A percentile compares a stretch with the other conserved stretches of the same genome.
Evolutionary conservation across 1,284 basidiomycete species (phyloP).

Genomic region (Filobasidium uniguttulatum): DNA sequence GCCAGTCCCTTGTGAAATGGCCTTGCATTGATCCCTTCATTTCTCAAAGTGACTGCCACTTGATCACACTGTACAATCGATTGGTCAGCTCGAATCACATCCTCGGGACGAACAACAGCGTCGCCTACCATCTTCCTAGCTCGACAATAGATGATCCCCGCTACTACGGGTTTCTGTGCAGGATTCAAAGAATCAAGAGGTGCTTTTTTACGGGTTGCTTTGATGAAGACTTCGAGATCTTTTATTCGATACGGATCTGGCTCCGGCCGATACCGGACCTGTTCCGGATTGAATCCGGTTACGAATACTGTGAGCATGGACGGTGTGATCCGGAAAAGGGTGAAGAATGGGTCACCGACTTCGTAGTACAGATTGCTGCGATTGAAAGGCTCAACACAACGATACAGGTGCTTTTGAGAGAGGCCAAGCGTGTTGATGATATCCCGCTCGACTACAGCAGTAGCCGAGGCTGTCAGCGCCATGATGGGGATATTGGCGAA

Average conservation of each 20-base stretch:
- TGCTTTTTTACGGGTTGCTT: conserved; percentile 20
- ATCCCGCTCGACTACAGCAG: conserved; percentile 52
- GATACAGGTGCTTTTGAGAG: conserved; percentile 44
- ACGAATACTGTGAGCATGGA: not conserved
- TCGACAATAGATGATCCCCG: conserved; percentile 70
- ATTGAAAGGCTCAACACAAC: conserved; percentile 64
- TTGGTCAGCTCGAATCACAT: not conserved
- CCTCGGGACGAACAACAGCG: not conserved
- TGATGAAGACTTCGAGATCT: conserved; percentile 55
- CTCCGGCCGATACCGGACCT: conserved; percentile 51
- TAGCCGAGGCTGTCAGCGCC: conserved; percentile 39
- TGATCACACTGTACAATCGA: conserved; percentile 45
- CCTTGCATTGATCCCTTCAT: conserved; percentile 51
- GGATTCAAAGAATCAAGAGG: conserved; percentile 43
- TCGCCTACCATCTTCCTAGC: conserved; percentile 39
- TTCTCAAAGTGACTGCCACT: conserved; percentile 48
- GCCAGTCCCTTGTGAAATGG: conserved; percentile 61
- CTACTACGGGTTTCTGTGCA: conserved; percentile 44
- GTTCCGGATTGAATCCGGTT: not conserved
- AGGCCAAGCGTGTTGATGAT: conserved; percentile 55
- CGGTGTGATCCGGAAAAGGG: too few species aligned
- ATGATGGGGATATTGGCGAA: conserved; percentile 66
- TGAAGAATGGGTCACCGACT: conserved; percentile 39
- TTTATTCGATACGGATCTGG: conserved; percentile 45
- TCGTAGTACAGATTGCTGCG: conserved; percentile 68